phyloP scores from a whole-genome alignment of 768 basidiomycete genomes.

The Gloeostereum incarnatum region DNA sequence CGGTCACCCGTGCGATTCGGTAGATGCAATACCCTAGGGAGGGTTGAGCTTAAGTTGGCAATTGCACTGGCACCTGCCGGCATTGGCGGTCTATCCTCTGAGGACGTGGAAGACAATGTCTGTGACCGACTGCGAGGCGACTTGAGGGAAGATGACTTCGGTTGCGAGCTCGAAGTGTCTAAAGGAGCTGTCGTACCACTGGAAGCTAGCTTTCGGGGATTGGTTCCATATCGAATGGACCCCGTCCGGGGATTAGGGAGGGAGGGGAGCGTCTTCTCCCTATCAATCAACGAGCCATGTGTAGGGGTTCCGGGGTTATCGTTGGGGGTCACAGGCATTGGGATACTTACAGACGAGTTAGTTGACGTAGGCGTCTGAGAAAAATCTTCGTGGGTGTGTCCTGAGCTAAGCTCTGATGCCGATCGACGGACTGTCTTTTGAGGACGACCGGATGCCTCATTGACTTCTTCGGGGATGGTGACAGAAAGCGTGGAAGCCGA shows the following conservation, averaged over 20 bases:
- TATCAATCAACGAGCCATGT: conserved; percentile 6
- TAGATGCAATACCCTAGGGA: conserved; percentile 10
- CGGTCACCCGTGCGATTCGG: conserved; percentile 15
- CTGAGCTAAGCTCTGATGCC: too few relatives aligned
- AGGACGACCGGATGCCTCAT: background rate
- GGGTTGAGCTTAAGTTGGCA: conserved; percentile 7
- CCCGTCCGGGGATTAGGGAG: conserved; percentile 14
- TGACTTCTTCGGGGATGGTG: conserved; percentile 11
- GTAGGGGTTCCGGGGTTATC: conserved; percentile 10
- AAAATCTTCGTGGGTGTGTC: conserved; percentile 6
- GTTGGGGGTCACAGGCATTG: conserved; percentile 23
- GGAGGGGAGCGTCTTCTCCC: conserved; percentile 22
- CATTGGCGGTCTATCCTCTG: conserved; percentile 6
- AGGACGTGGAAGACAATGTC: conserved; percentile 13
- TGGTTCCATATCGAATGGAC: conserved; percentile 6
- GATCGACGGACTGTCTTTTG: too few relatives aligned
- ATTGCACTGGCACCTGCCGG: too few relatives aligned
- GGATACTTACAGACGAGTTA: conserved; percentile 24
- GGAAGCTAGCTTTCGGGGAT: background rate
- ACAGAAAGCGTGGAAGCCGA: conserved; percentile 18
- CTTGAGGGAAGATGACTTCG: background rate
- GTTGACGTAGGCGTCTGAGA: conserved; percentile 15
- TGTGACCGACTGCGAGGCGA: conserved; percentile 24
- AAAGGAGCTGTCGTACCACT: background rate
- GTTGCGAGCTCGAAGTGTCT: too few relatives aligned